phyloP scores from a whole-genome alignment of 1,284 basidiomycete genomes.

The Ceratobasidium sp. region DNA sequence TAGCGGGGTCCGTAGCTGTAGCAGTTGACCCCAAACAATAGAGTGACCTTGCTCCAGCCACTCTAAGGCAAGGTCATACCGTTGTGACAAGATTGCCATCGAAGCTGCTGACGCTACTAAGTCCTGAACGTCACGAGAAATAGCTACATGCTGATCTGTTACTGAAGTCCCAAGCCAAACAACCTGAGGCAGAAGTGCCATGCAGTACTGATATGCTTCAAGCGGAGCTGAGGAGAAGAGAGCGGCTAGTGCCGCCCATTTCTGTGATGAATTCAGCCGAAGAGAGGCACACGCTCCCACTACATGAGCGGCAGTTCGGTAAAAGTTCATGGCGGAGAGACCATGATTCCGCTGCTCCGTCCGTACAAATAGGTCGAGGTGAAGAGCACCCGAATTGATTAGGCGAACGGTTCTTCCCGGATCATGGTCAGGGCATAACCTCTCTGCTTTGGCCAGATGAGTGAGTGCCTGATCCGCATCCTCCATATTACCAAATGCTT shows the following conservation, averaged over 20 bases:
- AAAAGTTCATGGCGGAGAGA: no score
- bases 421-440: no score
- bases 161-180: constrained; percentile 19
- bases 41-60: constrained; percentile 36
- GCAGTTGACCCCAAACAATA: constrained; percentile 29
- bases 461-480: no score
- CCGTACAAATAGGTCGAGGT: no score
- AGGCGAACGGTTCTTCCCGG: no score
- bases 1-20: constrained; percentile 17
- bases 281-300: background rate
- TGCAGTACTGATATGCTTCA: background rate
- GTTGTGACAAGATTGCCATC: background rate
- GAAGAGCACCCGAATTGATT: no score
- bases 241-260: background rate
- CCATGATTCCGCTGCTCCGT: no score
- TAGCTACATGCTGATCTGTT: no score
- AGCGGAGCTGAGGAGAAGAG: background rate
- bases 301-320: no score
- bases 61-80: constrained; percentile 2
- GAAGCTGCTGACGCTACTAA: constrained; percentile 1
- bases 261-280: background rate
- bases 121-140: background rate
- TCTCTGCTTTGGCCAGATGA: no score
- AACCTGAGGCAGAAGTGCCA: background rate
- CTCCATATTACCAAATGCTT: no score